Base-by-base conservation (phyloP, 2,329 filamentous ascomycete species). In the Alternaria solani region DNA sequence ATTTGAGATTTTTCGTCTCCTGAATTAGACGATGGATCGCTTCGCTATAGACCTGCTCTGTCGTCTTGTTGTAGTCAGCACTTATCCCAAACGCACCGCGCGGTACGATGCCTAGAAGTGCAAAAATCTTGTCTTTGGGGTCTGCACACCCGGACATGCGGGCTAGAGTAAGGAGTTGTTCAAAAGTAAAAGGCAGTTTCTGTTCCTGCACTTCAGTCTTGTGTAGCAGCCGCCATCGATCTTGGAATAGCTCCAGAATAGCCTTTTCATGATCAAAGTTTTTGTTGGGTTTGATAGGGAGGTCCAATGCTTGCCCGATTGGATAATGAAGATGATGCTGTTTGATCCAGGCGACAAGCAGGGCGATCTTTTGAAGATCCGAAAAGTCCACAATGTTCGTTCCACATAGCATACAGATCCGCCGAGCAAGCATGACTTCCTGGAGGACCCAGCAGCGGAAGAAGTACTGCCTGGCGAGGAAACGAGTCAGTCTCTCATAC, bases 361-460 rank as follows among this genome's bases (percentile, higher is more conserved):
- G 8, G 5, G 54, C 54, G 25, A 57, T 25, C 11, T 12, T 30
- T 5, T 14, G 25, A n/a, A 57, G 38, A 5, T 51, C 46, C 23
- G 44, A 20, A 4, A 51, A 34, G 18, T 32, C 25, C 16, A 51
- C 14, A 16, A 43, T 32, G 6, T 44, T n/a, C 8, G 54, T 12
- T 11, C 54, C 46, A 4, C 54, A 57, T 2, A 57, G 20, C 28
- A 51, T 57, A n/a, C 44, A 18, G 9, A 51, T 48, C 9, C 41
- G 14, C 30, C 18, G 36, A 25, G 44, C 46, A 20, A 57, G 30
- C 38, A 57, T 49, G 14, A 57, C 12, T 39, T 57, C 46, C 23
- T 57, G 54, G 9, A 57, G 36, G 18, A 57, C 44, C 54, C 54
- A 57, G 26, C 54, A 57, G 23, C 54, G 54, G 16, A 51, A 57